A percentile compares a stretch with the other conserved stretches of the same genome.
phyloP scores from a whole-genome alignment of 2,329 filamentous ascomycete species.

The Aspergillus transmontanensis region DNA sequence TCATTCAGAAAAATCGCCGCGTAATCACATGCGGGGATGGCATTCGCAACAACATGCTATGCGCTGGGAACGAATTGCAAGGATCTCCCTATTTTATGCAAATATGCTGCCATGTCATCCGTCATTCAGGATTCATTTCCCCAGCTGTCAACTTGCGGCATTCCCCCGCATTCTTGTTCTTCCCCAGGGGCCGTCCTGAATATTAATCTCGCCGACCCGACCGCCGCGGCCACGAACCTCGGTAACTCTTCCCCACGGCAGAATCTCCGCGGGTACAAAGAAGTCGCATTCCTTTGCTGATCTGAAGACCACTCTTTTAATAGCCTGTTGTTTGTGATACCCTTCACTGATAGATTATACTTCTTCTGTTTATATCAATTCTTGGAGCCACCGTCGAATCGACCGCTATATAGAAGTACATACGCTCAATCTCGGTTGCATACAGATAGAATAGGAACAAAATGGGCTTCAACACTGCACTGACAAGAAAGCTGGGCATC shows the following conservation, averaged over 20 bases:
- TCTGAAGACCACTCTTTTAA: background rate
- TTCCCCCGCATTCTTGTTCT: background rate
- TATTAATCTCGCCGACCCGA: constrained; percentile 6
- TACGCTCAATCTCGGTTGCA: constrained; percentile 7
- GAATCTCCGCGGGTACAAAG: constrained; percentile 25
- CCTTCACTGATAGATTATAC: constrained; percentile 2
- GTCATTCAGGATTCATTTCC: background rate
- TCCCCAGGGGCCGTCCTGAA: background rate
- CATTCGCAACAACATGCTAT: background rate
- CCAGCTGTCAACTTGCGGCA: background rate
- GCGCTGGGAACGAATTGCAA: background rate
- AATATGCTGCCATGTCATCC: background rate
- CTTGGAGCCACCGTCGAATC: background rate
- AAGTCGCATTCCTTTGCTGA: constrained; percentile 10
- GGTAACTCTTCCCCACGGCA: constrained; percentile 35
- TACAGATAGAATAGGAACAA: constrained; percentile 16
- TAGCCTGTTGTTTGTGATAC: background rate
- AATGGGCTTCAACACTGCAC: constrained; percentile 67
- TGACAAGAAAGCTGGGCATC: constrained; percentile 63
- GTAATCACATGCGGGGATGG: constrained; percentile 11
- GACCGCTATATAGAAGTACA: background rate
- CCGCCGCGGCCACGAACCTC: constrained; percentile 27
- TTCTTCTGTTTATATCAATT: constrained; percentile 1
- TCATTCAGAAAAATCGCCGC: background rate
- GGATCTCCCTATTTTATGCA: background rate